Conservation (phyloP, 2,329 filamentous ascomycete genomes). For the Xylariaceae sp. region DNA sequence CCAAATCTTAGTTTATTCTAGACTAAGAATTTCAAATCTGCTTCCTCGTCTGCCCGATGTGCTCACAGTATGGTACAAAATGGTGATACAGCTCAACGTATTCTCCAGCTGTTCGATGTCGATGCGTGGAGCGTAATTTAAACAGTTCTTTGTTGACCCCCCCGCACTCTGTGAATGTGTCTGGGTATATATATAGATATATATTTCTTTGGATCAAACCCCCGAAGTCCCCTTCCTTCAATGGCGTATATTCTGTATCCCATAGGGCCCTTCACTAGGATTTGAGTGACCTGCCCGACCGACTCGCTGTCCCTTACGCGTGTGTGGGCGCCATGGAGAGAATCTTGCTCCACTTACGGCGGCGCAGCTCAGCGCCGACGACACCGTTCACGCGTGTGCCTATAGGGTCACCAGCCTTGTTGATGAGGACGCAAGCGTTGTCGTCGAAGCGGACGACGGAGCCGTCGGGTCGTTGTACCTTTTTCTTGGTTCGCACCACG, state of each 20-base stretch:
- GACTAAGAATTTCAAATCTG: too few species aligned
- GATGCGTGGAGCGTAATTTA: too few species aligned
- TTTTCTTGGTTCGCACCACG: slow-evolving; percentile 86
- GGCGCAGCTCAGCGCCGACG: slow-evolving; percentile 82
- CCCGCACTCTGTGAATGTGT: too few species aligned
- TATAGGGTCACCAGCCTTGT: slow-evolving; percentile 93
- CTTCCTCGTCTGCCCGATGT: background rate
- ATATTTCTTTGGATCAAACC: too few species aligned
- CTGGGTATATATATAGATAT: too few species aligned
- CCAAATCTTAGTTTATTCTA: too few species aligned
- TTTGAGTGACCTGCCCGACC: too few species aligned
- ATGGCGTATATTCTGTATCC: too few species aligned
- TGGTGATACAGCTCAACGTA: background rate
- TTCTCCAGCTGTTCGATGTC: background rate
- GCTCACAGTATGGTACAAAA: background rate
- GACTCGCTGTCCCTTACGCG: too few species aligned
- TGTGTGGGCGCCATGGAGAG: slow-evolving; percentile 82
- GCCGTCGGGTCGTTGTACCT: slow-evolving; percentile 81
- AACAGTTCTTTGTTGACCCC: too few species aligned
- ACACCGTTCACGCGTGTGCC: slow-evolving; percentile 89
- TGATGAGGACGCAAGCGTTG: slow-evolving; percentile 95
- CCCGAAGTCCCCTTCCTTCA: too few species aligned
- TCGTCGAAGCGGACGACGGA: slow-evolving; percentile 92
- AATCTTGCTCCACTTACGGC: slow-evolving; percentile 98
- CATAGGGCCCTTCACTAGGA: too few species aligned